Evolutionary conservation across 805 yeast genomes (phyloP).

Genomic region (Ascoidea rubescens): DNA sequence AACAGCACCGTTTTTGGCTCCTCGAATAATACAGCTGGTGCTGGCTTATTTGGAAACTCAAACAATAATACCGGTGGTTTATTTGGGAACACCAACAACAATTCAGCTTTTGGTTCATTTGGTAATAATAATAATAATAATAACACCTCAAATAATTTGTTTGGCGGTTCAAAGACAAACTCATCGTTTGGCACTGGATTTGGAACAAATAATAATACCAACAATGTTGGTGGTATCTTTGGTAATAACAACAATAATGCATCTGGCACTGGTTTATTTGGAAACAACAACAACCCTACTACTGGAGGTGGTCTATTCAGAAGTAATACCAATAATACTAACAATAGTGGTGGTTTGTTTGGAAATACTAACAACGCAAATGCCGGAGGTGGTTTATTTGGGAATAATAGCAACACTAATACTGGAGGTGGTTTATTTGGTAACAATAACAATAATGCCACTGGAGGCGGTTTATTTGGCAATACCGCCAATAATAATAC

Average conservation of each 20-base stretch:
- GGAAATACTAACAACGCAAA: constrained; percentile 16
- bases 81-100: constrained; percentile 15
- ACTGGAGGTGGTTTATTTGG: constrained; percentile 12
- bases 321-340: constrained; percentile 13
- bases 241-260: constrained; percentile 12
- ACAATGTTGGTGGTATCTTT: constrained; percentile 16
- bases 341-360: constrained; percentile 15
- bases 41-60: constrained; percentile 13
- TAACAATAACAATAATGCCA: background rate
- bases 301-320: constrained; percentile 34
- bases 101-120: constrained; percentile 16
- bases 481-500: too few species aligned
- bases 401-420: constrained; percentile 9
- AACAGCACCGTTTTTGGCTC: constrained; percentile 12
- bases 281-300: constrained; percentile 15
- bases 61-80: constrained; percentile 13
- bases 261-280: constrained; percentile 24
- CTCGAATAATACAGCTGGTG: background rate
- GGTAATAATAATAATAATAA: constrained; percentile 15
- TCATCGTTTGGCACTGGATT: constrained; percentile 20
- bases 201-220: constrained; percentile 13
- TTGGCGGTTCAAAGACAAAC: constrained; percentile 7
- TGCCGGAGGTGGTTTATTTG: background rate
- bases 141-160: background rate
- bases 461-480: background rate